Evolutionary conservation across 2,329 filamentous ascomycete species (phyloP), one percentile per base, ranked within the genome.

Genomic region (Colletotrichum lentis): DNA sequence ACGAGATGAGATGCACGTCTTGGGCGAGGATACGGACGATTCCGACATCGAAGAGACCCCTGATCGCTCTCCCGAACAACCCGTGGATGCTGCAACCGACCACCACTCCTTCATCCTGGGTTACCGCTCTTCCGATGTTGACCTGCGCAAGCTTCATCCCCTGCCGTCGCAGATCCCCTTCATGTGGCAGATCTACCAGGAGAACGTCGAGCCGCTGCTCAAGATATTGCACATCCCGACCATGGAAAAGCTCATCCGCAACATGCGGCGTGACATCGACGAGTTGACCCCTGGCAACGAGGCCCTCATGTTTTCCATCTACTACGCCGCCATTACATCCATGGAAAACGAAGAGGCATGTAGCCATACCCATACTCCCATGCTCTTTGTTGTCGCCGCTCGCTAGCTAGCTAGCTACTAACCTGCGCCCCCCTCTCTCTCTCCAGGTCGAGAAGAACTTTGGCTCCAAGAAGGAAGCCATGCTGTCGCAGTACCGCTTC

Each of bases 41-140:
- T 86, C 85, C 11, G 86, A 86, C 50, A 78, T 84, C 35, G 89
- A 91, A n/a, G 87, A 84, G 22, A 85, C 86, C 22, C 82, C 84
- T 1, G 79, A 81, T 64, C 73, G 81, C 72, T 74, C 83, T 65
- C 71, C 80, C 35, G 74, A 77, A 24, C 77, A 78, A 20, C 73
- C 76, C 5, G 53, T 70, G 5, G 74, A 76, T 6, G 71, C 76
- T 5, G 62, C 75, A 3, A 71, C 79, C n/a, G 85, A 88, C 68
- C 89, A 92, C 71, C 90, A 93, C 62, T 85, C 86, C 27, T 94
- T 92, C 75, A 82, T 94, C 31, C 86, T 94, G 70, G 90, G 91
- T 8, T 92, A 91, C 75, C 88, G 86, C 69, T 93, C 91, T 1
- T 84, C 86, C n/a, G 87, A 86, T 70, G 88, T 92, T 31, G 86